Conservation (phyloP, 805 yeast genomes). For the Yamadazyma sp. region DNA sequence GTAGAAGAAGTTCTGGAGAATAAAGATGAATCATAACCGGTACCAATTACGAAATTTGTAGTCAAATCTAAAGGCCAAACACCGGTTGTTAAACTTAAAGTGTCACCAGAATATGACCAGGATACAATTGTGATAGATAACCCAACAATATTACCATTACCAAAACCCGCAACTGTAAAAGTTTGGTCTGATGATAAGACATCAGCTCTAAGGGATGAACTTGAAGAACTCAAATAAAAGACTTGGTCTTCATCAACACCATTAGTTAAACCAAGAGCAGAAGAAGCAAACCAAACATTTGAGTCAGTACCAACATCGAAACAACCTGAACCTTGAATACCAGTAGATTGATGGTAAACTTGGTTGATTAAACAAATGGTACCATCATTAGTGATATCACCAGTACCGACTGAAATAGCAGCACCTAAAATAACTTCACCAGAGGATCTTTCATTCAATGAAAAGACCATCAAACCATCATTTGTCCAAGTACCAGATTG, state of each 20-base stretch:
- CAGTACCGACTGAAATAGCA: constrained; percentile 6
- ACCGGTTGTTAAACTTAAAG: constrained; percentile 6
- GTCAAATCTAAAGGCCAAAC: not conserved
- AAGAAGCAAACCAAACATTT: constrained; percentile 10
- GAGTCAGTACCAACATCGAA: constrained; percentile 13
- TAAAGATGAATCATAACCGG: constrained; percentile 1
- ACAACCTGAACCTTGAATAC: constrained; percentile 20
- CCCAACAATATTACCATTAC: constrained; percentile 19
- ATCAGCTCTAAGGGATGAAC: constrained; percentile 15
- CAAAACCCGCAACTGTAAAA: constrained; percentile 17
- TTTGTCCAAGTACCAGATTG: constrained; percentile 11
- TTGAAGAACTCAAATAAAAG: constrained; percentile 16
- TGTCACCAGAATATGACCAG: constrained; percentile 6
- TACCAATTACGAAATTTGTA: constrained; percentile 6
- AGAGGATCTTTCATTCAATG: constrained; percentile 7
- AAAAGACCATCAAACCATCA: constrained; percentile 14
- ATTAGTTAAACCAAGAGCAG: constrained; percentile 2
- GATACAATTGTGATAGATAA: constrained; percentile 1
- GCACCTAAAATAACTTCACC: constrained; percentile 14
- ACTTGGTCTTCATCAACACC: constrained; percentile 13
- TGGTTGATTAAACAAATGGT: constrained; percentile 22
- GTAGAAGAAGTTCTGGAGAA: not conserved
- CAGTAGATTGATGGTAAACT: constrained; percentile 14
- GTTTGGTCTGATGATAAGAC: constrained; percentile 14
- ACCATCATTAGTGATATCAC: constrained; percentile 19